Percentiles rank a stretch among this genome's conserved stretches.
Evolutionary conservation across 2,329 filamentous ascomycete genomes (phyloP).

Genomic region (Ceratocystis destructans): DNA sequence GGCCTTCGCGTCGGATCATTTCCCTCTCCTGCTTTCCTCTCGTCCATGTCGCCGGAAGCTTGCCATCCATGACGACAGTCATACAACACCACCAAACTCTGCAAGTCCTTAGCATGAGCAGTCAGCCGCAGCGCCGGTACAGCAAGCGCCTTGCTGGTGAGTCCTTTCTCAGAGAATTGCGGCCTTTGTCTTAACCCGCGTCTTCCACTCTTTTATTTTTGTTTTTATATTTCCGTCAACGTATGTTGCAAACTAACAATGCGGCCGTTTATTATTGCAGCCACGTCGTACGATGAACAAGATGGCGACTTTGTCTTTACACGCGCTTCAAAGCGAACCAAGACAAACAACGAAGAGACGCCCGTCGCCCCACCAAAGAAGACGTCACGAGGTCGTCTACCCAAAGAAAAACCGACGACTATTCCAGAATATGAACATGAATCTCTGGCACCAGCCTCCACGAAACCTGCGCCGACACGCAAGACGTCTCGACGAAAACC

Average conservation of each 20-base stretch:
- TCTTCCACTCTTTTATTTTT: neutral
- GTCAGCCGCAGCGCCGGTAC: conserved; percentile 44
- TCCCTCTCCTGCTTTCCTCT: neutral
- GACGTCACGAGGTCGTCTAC: conserved; percentile 30
- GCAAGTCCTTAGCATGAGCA: conserved; percentile 56
- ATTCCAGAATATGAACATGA: conserved; percentile 16
- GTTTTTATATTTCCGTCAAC: too few relatives aligned
- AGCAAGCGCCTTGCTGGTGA: conserved; percentile 52
- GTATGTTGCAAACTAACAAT: conserved; percentile 12
- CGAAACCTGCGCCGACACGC: conserved; percentile 24
- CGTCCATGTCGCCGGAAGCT: conserved; percentile 19
- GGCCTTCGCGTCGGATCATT: conserved; percentile 4
- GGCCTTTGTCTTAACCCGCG: neutral
- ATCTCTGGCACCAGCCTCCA: conserved; percentile 22
- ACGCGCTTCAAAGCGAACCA: conserved; percentile 51
- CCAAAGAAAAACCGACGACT: conserved; percentile 22
- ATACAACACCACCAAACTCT: conserved; percentile 50
- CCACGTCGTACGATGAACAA: conserved; percentile 46
- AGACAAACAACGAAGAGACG: conserved; percentile 34
- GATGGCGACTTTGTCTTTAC: conserved; percentile 68
- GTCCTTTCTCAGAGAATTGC: conserved; percentile 24
- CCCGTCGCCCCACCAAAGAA: conserved; percentile 27
- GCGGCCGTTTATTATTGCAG: conserved; percentile 21
- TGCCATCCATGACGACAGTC: conserved; percentile 57
- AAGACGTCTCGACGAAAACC: conserved; percentile 30